Percentiles rank a stretch among this genome's conserved stretches.
phyloP scores from a whole-genome alignment of 768 basidiomycete genomes.

The Kwoniella bestiolae region DNA sequence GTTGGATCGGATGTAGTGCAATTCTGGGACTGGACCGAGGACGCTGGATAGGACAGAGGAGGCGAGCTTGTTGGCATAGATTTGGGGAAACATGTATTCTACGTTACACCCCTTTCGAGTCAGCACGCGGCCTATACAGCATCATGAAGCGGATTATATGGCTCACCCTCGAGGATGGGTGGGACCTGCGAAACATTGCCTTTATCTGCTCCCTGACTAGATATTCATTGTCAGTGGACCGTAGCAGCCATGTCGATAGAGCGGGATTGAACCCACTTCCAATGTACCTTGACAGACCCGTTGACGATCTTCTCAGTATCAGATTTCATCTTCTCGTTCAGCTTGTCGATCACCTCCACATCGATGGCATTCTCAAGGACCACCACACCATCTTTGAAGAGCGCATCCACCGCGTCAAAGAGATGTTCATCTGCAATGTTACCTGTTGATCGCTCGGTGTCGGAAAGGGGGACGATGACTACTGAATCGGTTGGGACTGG shows the following conservation, averaged over 20 bases:
- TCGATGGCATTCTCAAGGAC: constrained; percentile 26
- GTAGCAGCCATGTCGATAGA: background rate
- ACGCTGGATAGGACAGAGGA: constrained; percentile 10
- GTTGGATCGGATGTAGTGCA: constrained; percentile 28
- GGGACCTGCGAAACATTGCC: constrained; percentile 26
- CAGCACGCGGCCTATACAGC: background rate
- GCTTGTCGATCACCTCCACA: constrained; percentile 19
- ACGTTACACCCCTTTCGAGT: background rate
- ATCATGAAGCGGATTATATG: background rate
- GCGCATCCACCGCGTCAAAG: constrained; percentile 20
- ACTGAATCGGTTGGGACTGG: constrained; percentile 13
- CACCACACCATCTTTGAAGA: constrained; percentile 22
- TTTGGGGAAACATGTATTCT: constrained; percentile 25
- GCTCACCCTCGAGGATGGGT: constrained; percentile 22
- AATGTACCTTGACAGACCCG: constrained; percentile 16
- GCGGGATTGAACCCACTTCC: constrained; percentile 18
- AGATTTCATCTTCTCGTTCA: constrained; percentile 22
- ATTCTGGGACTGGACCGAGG: constrained; percentile 22
- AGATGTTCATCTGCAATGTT: constrained; percentile 14
- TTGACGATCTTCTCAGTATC: constrained; percentile 16
- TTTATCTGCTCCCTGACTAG: constrained; percentile 18
- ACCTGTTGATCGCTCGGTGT: constrained; percentile 9
- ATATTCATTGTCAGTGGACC: background rate
- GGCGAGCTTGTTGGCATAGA: constrained; percentile 28
- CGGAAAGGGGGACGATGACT: constrained; percentile 16